Evolutionary conservation across 306 rosid genomes (phyloP).

Genomic region (Begonia fuchsioides): DNA sequence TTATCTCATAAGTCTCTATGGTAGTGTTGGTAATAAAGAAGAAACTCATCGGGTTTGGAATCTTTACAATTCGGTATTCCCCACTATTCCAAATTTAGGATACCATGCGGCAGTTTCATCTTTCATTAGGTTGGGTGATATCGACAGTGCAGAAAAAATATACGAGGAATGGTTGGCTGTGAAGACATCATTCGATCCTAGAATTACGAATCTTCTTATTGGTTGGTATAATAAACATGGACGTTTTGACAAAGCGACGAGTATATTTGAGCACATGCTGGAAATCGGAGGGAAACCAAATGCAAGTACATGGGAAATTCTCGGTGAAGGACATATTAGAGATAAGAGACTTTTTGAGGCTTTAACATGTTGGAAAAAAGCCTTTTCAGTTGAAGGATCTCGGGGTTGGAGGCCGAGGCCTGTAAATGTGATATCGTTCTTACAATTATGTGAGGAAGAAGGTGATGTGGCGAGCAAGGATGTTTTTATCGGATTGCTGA

Average conservation of each 20-base stretch:
- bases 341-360: conserved; percentile 43
- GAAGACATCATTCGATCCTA: conserved; percentile 53
- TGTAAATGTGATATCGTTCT: conserved; percentile 29
- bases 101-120: conserved; percentile 74
- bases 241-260: conserved; percentile 36
- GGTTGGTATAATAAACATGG: conserved; percentile 38
- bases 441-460: conserved; percentile 42
- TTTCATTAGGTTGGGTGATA: conserved; percentile 58
- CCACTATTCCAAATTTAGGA: conserved; percentile 74
- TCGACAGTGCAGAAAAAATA: conserved; percentile 62
- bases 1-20: conserved; percentile 76
- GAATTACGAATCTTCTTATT: conserved; percentile 65
- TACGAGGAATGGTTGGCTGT: conserved; percentile 69
- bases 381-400: conserved; percentile 38
- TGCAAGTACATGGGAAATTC: conserved; percentile 72
- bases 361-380: conserved; percentile 57
- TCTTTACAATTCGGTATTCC: conserved; percentile 46
- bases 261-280: conserved; percentile 39
- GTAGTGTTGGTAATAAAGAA: conserved; percentile 57
- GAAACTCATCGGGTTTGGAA: conserved; percentile 83
- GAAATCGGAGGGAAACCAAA: conserved; percentile 63
- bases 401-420: conserved; percentile 72
- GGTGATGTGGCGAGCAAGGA: conserved; percentile 35
- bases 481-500: conserved; percentile 35
- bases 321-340: conserved; percentile 43